phyloP scores from a whole-genome alignment of 345 rosid genomes.

The Rhodamnia rubescens region DNA sequence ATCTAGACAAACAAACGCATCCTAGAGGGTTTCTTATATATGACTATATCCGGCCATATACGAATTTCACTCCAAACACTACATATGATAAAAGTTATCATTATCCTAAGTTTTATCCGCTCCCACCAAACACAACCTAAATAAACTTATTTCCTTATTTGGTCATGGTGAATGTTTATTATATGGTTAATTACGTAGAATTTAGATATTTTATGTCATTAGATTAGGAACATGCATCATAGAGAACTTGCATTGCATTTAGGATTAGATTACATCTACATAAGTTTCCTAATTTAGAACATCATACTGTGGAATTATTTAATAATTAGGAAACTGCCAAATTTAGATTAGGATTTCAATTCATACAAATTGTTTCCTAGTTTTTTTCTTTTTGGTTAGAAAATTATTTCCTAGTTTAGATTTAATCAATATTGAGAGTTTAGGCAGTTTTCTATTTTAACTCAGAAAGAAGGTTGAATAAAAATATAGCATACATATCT shows the following conservation, averaged over 20 bases:
- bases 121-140: too few species aligned
- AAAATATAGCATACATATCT: background rate
- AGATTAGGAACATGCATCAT: background rate
- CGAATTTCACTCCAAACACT: too few species aligned
- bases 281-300: background rate
- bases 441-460: background rate
- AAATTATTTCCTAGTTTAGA: background rate
- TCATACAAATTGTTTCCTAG: background rate
- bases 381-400: background rate
- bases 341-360: background rate
- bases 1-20: too few species aligned
- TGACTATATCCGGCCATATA: too few species aligned
- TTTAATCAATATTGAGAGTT: background rate
- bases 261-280: background rate
- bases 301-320: background rate
- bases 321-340: background rate
- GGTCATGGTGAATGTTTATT: background rate
- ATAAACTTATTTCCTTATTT: background rate
- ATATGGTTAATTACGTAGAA: background rate
- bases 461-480: background rate
- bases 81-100: too few species aligned
- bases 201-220: background rate
- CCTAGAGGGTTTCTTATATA: too few species aligned
- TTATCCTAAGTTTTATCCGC: too few species aligned
- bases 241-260: background rate